Evolutionary conservation across 1,284 basidiomycete species (phyloP).

Genomic region (Golubevia sp.): DNA sequence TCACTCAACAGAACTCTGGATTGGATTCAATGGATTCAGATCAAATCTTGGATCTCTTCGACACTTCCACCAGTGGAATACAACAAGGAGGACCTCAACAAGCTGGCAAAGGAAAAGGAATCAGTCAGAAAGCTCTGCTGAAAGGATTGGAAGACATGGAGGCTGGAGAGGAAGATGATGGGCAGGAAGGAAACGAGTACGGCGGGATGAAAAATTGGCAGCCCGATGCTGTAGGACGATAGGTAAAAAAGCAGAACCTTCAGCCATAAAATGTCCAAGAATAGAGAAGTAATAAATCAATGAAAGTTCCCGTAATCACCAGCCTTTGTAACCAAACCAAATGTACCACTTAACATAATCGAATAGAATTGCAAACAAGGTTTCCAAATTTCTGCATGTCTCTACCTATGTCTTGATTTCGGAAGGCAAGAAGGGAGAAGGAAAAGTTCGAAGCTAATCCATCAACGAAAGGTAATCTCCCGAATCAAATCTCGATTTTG

Average conservation of each 20-base stretch:
- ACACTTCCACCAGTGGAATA: conserved; percentile 12
- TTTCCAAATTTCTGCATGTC: no score
- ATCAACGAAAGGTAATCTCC: not conserved
- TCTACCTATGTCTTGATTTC: no score
- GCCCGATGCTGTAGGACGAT: conserved; percentile 4
- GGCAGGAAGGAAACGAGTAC: conserved; percentile 26
- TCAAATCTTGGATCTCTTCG: conserved; percentile 92
- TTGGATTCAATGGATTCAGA: conserved; percentile 95
- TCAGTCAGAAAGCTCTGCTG: conserved; percentile 63
- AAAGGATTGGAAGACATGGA: conserved; percentile 58
- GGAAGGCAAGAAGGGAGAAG: no score
- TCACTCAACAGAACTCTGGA: conserved; percentile 95
- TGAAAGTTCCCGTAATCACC: no score
- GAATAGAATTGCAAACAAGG: no score
- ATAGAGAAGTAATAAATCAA: no score
- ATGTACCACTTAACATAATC: no score
- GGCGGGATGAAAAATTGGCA: conserved; percentile 40
- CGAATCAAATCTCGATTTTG: not conserved
- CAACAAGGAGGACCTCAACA: conserved; percentile 1
- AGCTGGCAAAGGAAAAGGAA: conserved; percentile 20
- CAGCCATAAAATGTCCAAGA: no score
- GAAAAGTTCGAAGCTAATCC: no score
- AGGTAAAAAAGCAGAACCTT: no score
- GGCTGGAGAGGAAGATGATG: conserved; percentile 51
- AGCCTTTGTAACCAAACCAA: no score